Percentiles rank a stretch among this genome's conserved stretches.
phyloP scores from a whole-genome alignment of 2,329 filamentous ascomycete species.

The Rosellinia necatrix region DNA sequence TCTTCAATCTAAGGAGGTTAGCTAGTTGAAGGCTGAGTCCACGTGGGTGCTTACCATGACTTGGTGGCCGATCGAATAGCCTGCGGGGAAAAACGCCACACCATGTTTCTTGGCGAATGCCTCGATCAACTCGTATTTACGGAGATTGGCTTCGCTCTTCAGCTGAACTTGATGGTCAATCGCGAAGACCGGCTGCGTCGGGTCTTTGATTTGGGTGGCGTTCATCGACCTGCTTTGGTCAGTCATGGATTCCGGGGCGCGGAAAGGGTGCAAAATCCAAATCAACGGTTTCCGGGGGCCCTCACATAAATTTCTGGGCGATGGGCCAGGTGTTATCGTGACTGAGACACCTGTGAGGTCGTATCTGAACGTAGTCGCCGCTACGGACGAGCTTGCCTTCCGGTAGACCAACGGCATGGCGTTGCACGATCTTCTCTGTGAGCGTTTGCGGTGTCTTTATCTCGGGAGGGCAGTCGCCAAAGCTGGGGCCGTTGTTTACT shows the following conservation, averaged over 20 bases:
- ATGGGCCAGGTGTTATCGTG: slow-evolving; percentile 76
- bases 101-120: slow-evolving; percentile 80
- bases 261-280: too few species aligned
- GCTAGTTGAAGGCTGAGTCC: too few species aligned
- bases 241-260: too few species aligned
- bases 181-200: slow-evolving; percentile 53
- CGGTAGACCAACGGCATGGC: slow-evolving; percentile 75
- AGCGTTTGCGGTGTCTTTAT: slow-evolving; percentile 87
- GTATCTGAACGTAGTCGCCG: slow-evolving; percentile 83
- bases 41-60: too few species aligned
- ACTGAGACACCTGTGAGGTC: slow-evolving; percentile 69
- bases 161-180: slow-evolving; percentile 60
- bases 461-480: too few species aligned
- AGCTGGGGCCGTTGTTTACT: too few species aligned
- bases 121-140: slow-evolving; percentile 65
- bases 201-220: slow-evolving; percentile 72
- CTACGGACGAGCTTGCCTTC: slow-evolving; percentile 74
- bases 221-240: too few species aligned
- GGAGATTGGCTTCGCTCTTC: slow-evolving; percentile 64
- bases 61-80: slow-evolving; percentile 86
- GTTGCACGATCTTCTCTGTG: slow-evolving; percentile 91
- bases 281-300: too few species aligned
- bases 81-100: slow-evolving; percentile 74
- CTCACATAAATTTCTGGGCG: slow-evolving; percentile 77
- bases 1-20: too few species aligned